These are phyloP conservation scores for Tripterygium wilfordii DNA, from an alignment of 177 flowering plant genomes.

Conservation along the genomic window DNA sequence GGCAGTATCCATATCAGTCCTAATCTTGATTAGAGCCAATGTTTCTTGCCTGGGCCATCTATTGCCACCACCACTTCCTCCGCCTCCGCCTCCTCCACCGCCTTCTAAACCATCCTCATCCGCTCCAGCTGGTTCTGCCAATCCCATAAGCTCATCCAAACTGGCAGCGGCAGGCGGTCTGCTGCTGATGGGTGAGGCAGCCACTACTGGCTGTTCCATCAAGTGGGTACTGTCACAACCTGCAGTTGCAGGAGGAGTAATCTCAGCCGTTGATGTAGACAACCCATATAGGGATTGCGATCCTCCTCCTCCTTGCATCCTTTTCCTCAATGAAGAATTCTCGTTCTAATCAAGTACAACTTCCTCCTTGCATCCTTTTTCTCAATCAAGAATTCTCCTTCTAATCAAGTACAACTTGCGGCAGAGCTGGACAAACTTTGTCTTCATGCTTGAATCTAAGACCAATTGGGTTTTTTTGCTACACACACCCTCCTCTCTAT, in stretches of 20 bases:
- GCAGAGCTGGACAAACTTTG: too few relatives aligned
- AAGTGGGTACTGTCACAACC: background rate
- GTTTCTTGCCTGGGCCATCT: slow-evolving; percentile 45
- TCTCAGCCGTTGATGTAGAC: background rate
- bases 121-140: slow-evolving; percentile 12
- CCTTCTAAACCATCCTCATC: slow-evolving; percentile 10
- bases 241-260: slow-evolving; percentile 1
- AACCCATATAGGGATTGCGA: slow-evolving; percentile 5
- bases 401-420: too few relatives aligned
- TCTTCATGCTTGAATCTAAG: too few relatives aligned
- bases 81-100: slow-evolving; percentile 16
- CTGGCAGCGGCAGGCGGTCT: slow-evolving; percentile 41
- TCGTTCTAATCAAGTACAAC: too few relatives aligned
- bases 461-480: too few relatives aligned
- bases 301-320: slow-evolving; percentile 12
- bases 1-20: slow-evolving; percentile 39
- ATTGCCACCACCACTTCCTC: slow-evolving; percentile 23
- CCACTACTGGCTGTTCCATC: slow-evolving; percentile 22
- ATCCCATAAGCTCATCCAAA: slow-evolving; percentile 31
- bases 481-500: too few relatives aligned
- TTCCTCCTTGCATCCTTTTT: too few relatives aligned
- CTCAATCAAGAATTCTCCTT: too few relatives aligned
- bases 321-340: background rate
- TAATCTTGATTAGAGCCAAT: slow-evolving; percentile 29
- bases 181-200: slow-evolving; percentile 56